A percentile compares a stretch with the other conserved stretches of the same genome.
Conservation (phyloP, 257 asterid genomes). For the Lycium barbarum region DNA sequence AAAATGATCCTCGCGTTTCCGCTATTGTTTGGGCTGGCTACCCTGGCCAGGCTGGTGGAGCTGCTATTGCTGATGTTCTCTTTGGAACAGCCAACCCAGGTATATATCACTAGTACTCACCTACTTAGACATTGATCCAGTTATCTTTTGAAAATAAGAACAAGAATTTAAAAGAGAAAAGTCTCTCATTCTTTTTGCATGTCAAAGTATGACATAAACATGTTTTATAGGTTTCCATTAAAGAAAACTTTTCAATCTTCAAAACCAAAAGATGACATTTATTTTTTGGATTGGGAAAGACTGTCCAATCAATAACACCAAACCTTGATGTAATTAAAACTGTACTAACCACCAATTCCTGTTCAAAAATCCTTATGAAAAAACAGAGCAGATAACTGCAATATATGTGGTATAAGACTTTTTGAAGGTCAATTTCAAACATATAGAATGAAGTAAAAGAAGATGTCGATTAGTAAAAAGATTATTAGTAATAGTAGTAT, state of each 20-base stretch:
- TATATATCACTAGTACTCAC: constrained; percentile 24
- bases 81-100: constrained; percentile 87
- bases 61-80: constrained; percentile 85
- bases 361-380: not conserved
- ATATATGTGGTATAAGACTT: not conserved
- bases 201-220: not conserved
- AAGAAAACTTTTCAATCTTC: not conserved
- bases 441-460: not conserved
- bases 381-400: not conserved
- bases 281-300: not conserved
- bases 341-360: not conserved
- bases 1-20: constrained; percentile 64
- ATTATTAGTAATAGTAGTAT: not conserved
- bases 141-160: not conserved
- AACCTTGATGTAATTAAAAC: not conserved
- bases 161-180: not conserved
- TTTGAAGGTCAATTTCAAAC: not conserved
- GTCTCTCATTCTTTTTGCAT: not conserved
- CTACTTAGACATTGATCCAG: not conserved
- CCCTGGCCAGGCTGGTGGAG: constrained; percentile 94
- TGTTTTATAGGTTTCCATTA: not conserved
- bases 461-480: not conserved
- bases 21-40: constrained; percentile 90
- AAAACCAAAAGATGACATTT: not conserved
- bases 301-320: not conserved